Base-by-base conservation (phyloP, 768 basidiomycete species). In the Multifurca ochricompacta region DNA sequence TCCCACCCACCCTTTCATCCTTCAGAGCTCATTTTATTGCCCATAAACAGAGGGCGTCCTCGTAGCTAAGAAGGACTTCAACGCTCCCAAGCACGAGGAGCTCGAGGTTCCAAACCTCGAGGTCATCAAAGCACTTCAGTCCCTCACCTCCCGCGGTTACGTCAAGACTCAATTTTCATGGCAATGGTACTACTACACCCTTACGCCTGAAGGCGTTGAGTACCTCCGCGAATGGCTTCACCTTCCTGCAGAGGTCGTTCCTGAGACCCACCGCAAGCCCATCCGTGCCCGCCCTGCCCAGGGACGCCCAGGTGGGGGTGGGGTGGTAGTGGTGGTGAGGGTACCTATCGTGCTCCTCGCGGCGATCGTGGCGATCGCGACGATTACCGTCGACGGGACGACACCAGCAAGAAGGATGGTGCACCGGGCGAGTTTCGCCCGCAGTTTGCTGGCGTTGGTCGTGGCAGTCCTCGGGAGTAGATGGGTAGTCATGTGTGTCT, bases 111-210 rank as follows among this genome's bases (percentile, higher is more conserved):
- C 77, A 56, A 83, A 83, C 73, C 76, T 83, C 60, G 73, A 80
- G 70, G 82, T 83, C 63, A 81, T 83, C 78, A 83, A 83, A 76
- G 80, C 79, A 55, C 77, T 80, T 74, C 80, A 81, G 70, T 78
- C 77, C 62, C 72, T 83, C 49, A 83, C 80, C 62, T 82, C 81
- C 53, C 76, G 73, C 65, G 94, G 95, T 53, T 83, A 77, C 71
- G 92, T 98, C 76, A 97, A 97, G 83, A 99, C 96, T 63, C 95
- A 92, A 69, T 98, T 98, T 80, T 92, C 88, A 45, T 99, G 96
- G 96, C 93, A 97, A 68, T 96, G 83, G 80, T 99, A 96, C 75
- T 99, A 98, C 77, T 99, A 98, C 75, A 80, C 83, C 67, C 79
- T 99, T 67, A 99, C 94, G 64, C 85, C 91, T 48, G 96, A 98